Base-by-base conservation (phyloP, 2,329 filamentous ascomycete species). In the Xylaria sp. region DNA sequence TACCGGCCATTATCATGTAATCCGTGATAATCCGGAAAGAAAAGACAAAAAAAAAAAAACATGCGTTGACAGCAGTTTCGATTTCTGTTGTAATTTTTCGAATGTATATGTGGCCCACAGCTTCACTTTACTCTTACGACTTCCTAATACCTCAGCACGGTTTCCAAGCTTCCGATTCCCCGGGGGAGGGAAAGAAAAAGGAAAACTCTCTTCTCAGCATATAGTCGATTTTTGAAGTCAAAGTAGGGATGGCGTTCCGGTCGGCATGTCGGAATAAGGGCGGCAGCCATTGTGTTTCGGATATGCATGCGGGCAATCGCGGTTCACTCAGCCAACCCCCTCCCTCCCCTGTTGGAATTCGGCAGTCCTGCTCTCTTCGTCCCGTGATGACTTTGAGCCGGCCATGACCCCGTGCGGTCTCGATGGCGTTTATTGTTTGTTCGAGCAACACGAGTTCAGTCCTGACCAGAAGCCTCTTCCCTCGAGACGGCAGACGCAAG, bases 1-100 rank as follows among this genome's bases (percentile, higher is more conserved):
- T 84, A 22, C 84, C 84, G 20, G 83, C 84, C 57, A 87, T 87
- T 63, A 87, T 87, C 70, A 87, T 87, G 84, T 87, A 79, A 78
- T 48, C 40, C 44, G 26, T 34, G 34, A n/a, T n/a, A 22, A 44
- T 17, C 43, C 24, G 44, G 37, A 46, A 37, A n/a, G n/a, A n/a
- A n/a, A n/a, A n/a, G n/a, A n/a, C n/a, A n/a, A n/a, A n/a, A n/a
- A n/a, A n/a, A n/a, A n/a, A n/a, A n/a, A n/a, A 19, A 20, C 44
- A 18, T 40, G 29, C 42, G 29, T 34, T 42, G 20, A 37, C 39
- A 21, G 18, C 26, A 41, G 18, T 45, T 45, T 41, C 34, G 5
- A 34, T 7, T 34, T 34, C 16, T 37, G n/a, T 50, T 45, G 39
- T 24, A 11, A 44, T 19, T 57, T 54, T 60, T 58, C 50, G 38